Evolutionary conservation across 805 yeast species (phyloP), one percentile per base, ranked within the genome.

Genomic region (Candida adriatica): DNA sequence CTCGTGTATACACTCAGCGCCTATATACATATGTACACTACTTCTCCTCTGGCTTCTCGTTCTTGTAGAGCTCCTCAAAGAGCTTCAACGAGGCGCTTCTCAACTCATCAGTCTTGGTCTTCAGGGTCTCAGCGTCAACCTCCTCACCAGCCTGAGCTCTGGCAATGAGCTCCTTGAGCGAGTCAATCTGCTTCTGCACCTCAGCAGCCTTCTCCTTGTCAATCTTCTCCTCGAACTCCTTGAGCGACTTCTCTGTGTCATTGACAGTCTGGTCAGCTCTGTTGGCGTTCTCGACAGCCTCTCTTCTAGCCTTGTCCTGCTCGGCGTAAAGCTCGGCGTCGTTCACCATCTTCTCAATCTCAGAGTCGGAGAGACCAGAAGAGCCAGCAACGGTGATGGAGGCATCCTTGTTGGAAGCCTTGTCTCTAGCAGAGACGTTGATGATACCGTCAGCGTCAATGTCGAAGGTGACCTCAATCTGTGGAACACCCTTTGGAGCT

Each of bases 181-280:
- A 65, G 41, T 70, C 58, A 31, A 50, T 50, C 44, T 46, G 52
- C 42, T 50, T 50, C 38, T 39, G 43, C 35, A 73, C 73, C 56
- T 61, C 64, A 44, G 62, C 75, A 44, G 71, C 73, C 56, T 72
- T 75, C 35, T 44, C 33, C 57, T 71, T 70, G 58, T 73, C 76
- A 32, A 73, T 55, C 58, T 67, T 75, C 43, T 78, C 86, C 43
- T 62, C 73, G 63, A 81, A 86, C 64, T 81, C 92, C 44, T 65
- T 64, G 41, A 86, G 59, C n/a, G 94, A 84, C 61, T 77, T 73
- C 61, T 85, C 95, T 34, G 94, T 84, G 62, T 86, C 95, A 52
- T 82, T 75, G 33, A 79, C 74, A 60, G 80, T 74, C 59, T 75
- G 75, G 62, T 80, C 88, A 48, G 86, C 84, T 56, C 79, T 82